Evolutionary conservation across 257 asterid species (phyloP).

Genomic region (Leonotis leonurus): DNA sequence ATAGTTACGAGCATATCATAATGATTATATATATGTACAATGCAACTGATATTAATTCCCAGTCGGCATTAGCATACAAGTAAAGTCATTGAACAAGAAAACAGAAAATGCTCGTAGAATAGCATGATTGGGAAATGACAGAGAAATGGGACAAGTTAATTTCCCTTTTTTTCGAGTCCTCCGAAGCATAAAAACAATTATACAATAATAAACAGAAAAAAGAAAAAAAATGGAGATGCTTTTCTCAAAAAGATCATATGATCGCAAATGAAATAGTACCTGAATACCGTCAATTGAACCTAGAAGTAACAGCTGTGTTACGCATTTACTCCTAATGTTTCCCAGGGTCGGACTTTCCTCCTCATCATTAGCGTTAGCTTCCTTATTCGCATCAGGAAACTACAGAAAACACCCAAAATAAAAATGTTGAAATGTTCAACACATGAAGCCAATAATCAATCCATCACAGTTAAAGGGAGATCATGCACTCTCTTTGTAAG

Average conservation of each 20-base stretch:
- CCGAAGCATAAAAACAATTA: no score
- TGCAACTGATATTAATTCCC: not conserved
- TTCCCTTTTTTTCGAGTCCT: no score
- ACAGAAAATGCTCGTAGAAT: not conserved
- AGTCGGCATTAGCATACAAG: not conserved
- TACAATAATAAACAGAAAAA: not conserved
- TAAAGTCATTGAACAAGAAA: not conserved
- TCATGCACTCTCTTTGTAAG: not conserved
- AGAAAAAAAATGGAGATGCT: not conserved
- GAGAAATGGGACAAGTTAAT: constrained; percentile 8
- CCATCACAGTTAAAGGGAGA: not conserved
- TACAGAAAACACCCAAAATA: constrained; percentile 22
- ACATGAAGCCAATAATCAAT: not conserved
- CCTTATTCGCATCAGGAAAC: constrained; percentile 49
- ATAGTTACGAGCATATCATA: not conserved
- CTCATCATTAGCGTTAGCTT: constrained; percentile 49
- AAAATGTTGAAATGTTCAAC: not conserved
- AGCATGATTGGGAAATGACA: constrained; percentile 1
- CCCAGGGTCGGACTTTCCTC: constrained; percentile 61
- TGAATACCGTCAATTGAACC: constrained; percentile 92
- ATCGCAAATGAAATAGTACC: constrained; percentile 36
- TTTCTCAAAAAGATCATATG: constrained; percentile 5
- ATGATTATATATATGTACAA: not conserved
- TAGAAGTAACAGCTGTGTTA: constrained; percentile 86
- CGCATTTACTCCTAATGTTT: constrained; percentile 85